Evolutionary conservation across 2,329 filamentous ascomycete species (phyloP).

Genomic region (Fusarium penzigii): DNA sequence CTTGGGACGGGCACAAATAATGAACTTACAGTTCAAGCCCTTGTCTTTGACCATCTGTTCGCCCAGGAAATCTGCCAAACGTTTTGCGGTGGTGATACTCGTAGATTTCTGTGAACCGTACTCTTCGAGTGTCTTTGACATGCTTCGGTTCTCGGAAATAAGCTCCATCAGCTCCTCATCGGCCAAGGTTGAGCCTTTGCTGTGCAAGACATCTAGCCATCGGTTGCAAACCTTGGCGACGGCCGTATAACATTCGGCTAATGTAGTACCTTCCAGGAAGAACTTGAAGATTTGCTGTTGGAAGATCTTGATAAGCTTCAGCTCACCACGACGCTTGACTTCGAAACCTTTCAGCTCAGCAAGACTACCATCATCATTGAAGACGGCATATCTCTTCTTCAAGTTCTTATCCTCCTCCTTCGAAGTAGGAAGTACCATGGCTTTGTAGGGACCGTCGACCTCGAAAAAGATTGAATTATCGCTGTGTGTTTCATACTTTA

Average conservation of each 20-base stretch:
- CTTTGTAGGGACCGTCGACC: slow-evolving; percentile 95
- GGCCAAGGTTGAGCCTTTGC: slow-evolving; percentile 82
- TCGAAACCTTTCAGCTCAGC: slow-evolving; percentile 98
- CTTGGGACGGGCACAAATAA: slow-evolving; percentile 85
- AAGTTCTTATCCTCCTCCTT: slow-evolving; percentile 99
- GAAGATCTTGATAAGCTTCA: slow-evolving; percentile 99
- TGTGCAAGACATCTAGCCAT: slow-evolving; percentile 94
- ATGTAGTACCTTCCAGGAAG: slow-evolving; percentile 86
- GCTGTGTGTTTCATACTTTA: slow-evolving; percentile 94
- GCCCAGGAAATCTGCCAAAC: slow-evolving; percentile 91
- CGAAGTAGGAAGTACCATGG: slow-evolving; percentile 95
- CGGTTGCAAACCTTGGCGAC: slow-evolving; percentile 94
- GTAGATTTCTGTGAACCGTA: slow-evolving; percentile 96
- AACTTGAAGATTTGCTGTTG: slow-evolving; percentile 99
- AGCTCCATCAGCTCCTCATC: slow-evolving; percentile 98
- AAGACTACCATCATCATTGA: slow-evolving; percentile 95
- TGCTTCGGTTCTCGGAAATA: slow-evolving; percentile 99
- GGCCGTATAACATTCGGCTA: slow-evolving; percentile 84
- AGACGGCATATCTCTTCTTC: slow-evolving; percentile 98
- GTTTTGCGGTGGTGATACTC: slow-evolving; percentile 96
- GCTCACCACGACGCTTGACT: slow-evolving; percentile 92
- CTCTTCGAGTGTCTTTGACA: slow-evolving; percentile 95
- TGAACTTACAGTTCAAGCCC: slow-evolving; percentile 98
- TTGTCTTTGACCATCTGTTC: slow-evolving; percentile 99
- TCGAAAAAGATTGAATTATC: slow-evolving; percentile 99